Evolutionary conservation across 129 eudicot species (phyloP).

Genomic region (Flaveria robusta): DNA sequence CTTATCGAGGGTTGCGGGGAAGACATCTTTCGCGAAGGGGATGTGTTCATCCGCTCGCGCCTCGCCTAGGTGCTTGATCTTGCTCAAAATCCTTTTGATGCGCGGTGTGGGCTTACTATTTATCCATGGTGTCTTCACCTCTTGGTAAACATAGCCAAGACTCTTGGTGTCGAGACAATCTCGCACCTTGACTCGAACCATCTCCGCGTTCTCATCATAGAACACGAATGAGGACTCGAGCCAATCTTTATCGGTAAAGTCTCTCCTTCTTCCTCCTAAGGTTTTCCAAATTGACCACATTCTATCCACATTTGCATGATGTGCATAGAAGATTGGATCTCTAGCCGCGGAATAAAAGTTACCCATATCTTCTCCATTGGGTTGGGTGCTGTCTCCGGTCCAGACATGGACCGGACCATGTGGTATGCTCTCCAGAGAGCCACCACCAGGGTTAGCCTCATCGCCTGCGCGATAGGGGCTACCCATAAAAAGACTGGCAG

Average conservation of each 20-base stretch:
- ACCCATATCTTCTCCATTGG: conserved; percentile 52
- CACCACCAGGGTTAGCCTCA: conserved; percentile 46
- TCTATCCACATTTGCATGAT: conserved; percentile 56
- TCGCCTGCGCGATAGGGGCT: conserved; percentile 50
- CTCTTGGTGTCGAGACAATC: conserved; percentile 47
- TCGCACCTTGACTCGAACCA: conserved; percentile 48
- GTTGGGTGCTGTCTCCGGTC: conserved; percentile 51
- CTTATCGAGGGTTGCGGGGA: conserved; percentile 38
- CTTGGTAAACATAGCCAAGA: conserved; percentile 51
- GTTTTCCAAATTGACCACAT: conserved; percentile 64
- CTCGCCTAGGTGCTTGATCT: conserved; percentile 34
- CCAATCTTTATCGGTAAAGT: conserved; percentile 48
- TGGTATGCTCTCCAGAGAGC: conserved; percentile 49
- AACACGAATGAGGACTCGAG: conserved; percentile 48
- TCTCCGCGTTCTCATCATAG: conserved; percentile 53
- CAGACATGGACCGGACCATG: conserved; percentile 53
- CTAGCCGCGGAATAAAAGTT: conserved; percentile 61
- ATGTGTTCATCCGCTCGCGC: conserved; percentile 39
- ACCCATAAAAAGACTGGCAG: conserved; percentile 51
- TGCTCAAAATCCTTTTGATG: conserved; percentile 37
- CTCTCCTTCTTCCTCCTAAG: conserved; percentile 36
- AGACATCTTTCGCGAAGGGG: conserved; percentile 36
- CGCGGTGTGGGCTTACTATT: conserved; percentile 49
- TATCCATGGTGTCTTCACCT: conserved; percentile 50
- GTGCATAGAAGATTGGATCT: conserved; percentile 58